Evolutionary conservation across 108 stramenopile genomes (phyloP).

Genomic region (Poteriospumella lacustris): DNA sequence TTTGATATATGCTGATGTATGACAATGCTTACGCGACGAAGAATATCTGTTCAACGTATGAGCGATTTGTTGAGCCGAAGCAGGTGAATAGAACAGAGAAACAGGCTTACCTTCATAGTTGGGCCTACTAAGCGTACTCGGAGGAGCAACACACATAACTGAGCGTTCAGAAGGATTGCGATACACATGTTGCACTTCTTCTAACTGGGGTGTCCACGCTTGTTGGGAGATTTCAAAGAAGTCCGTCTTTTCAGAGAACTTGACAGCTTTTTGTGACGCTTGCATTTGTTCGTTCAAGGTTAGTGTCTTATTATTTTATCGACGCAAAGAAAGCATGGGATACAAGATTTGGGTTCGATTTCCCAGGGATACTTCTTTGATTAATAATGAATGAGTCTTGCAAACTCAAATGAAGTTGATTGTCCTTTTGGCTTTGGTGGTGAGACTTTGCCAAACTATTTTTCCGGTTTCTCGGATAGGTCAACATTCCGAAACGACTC

Average conservation of each 20-base stretch:
- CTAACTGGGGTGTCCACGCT: background rate
- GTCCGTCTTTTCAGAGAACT: no score
- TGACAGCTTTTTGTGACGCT: background rate
- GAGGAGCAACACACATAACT: background rate
- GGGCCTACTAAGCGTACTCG: background rate
- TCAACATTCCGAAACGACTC: no score
- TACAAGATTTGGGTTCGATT: no score
- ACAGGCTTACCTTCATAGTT: slow-evolving; percentile 15
- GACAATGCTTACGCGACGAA: slow-evolving; percentile 2
- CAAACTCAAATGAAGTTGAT: no score
- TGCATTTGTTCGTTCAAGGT: no score
- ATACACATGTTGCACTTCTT: background rate
- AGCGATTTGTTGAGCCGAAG: background rate
- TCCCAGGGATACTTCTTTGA: no score
- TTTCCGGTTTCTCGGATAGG: no score
- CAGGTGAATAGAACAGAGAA: background rate
- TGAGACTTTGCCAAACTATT: no score
- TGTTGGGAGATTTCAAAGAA: background rate
- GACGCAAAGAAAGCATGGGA: no score
- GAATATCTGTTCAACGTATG: background rate
- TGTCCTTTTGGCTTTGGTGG: no score
- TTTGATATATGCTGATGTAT: slow-evolving; percentile 20
- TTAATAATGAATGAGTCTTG: no score
- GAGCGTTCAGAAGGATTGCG: background rate
- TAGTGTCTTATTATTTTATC: no score